Evolutionary conservation across 345 rosid species (phyloP), one percentile per base, ranked within the genome.

Genomic region (Mallotus nudiflorus): DNA sequence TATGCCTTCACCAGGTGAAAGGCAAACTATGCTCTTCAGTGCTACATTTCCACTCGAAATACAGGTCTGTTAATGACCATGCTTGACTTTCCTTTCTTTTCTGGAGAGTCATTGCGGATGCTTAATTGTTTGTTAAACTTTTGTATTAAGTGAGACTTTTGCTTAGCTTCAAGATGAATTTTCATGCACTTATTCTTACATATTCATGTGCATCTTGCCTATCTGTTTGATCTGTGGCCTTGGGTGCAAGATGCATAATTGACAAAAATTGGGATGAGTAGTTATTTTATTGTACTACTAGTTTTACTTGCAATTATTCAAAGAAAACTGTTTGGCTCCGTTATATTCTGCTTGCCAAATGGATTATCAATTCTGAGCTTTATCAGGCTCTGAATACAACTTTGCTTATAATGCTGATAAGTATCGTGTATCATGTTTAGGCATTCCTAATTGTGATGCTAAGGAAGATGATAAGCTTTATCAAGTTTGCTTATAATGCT

Each of bases 21-120:
- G 89, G 67, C 89, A 86, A 73, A 86, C 87, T 5, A 48, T 86
- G 87, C 80, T 86, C 40, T 86, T 82, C 69, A 86, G 89, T 74
- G 89, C 87, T 25, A 86, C 87, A 10, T 86, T 86, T 70, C 89
- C 89, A 2, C 73, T 72, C 20, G 83, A 82, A 20, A 86, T 86
- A 62, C 86, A 82, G 89, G 89, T 82, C 65, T 18, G 9, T 37
- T 52, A 1, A 16, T 12, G 39, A 0, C 45, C 35, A 25, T 40
- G 27, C 37, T 67, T 42, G 13, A 15, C 3, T 48, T 25, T 59
- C 16, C 56, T 54, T 31, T 45, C 20, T 4, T 5, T 35, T 35
- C 5, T 9, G 24, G 25, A 11, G 35, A 52, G 18, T 55, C 15
- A 55, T 12, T 55, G 35, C 18, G 5, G 18, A 3, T 25, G 62